Base-by-base conservation (phyloP, 768 basidiomycete genomes). In the Termitomyces sp. region DNA sequence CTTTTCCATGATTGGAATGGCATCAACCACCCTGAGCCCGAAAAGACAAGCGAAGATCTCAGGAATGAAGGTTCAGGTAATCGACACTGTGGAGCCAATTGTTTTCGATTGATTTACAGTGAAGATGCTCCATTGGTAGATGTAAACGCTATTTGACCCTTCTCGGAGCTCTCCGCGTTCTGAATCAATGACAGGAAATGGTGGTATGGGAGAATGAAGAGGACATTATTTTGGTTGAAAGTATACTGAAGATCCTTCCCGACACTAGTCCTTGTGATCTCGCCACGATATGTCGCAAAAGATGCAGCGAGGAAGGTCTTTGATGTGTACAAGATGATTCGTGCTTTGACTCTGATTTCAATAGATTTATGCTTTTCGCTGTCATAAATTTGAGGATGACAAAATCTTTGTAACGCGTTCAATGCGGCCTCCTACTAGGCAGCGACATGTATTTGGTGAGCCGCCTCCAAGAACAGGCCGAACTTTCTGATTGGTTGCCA, bases 251-350 rank as follows among this genome's bases (percentile, higher is more conserved):
- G 14, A 60, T 79, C 28, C 63, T 70, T 11, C 79, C 82, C 8
- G 75, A 83, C 53, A 56, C 74, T 21, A 58, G 64, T 17, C 81
- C 82, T 0, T 85, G 83, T 57, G 70, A 79, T 57, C 57, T 84
- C 26, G 76, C 81, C 19, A 57, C 68, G 1, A 71, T 83, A 30
- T 77, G 77, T 45, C 69, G 74, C 11, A 77, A 72, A 55, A 70
- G 73, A 10, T 85, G 83, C 54, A 64, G 66, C 28, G 72, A 83
- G 67, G 60, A 37, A 51, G 15, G 48, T n/a, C 8, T 15, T 52
- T 35, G 5, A 38, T 22, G 0, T 32, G 63, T 66, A 44, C 62
- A 21, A 38, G 17, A 9, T 65, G 65, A 59, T 59, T 55, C 15
- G 57, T 8, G 3, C 17, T 19, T 19, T 51, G 44, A 66, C 43